These are phyloP conservation scores for Casuarina glauca DNA, from an alignment of 306 rosid species.

Conservation along the genomic window DNA sequence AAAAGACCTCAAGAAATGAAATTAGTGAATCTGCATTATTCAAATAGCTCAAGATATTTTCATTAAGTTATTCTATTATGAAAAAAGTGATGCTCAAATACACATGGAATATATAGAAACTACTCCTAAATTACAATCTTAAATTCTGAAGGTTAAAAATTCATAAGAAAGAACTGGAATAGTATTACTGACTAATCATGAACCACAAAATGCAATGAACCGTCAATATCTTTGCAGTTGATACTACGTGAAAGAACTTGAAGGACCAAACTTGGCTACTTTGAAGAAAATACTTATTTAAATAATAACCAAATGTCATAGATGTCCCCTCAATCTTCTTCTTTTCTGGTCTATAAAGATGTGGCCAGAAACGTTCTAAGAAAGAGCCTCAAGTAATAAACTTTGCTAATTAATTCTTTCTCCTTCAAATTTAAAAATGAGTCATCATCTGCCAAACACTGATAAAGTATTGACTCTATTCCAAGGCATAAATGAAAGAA, in stretches of 20 bases:
- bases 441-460: background rate
- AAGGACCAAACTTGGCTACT: background rate
- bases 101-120: background rate
- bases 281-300: background rate
- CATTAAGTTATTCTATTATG: background rate
- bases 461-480: background rate
- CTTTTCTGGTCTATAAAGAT: background rate
- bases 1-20: conserved; percentile 11
- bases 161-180: background rate
- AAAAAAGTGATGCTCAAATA: background rate
- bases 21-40: background rate
- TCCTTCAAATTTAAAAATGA: background rate
- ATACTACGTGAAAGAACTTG: background rate
- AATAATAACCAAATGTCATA: background rate
- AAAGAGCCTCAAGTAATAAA: background rate
- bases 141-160: background rate
- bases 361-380: background rate
- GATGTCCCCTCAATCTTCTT: background rate
- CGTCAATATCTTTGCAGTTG: background rate
- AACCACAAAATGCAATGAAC: background rate
- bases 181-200: background rate
- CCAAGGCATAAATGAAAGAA: background rate
- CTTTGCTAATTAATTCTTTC: background rate
- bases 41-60: background rate
- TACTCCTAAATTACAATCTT: background rate